Conservation (phyloP, 2,329 filamentous ascomycete species). For the Penicillium sp. region DNA sequence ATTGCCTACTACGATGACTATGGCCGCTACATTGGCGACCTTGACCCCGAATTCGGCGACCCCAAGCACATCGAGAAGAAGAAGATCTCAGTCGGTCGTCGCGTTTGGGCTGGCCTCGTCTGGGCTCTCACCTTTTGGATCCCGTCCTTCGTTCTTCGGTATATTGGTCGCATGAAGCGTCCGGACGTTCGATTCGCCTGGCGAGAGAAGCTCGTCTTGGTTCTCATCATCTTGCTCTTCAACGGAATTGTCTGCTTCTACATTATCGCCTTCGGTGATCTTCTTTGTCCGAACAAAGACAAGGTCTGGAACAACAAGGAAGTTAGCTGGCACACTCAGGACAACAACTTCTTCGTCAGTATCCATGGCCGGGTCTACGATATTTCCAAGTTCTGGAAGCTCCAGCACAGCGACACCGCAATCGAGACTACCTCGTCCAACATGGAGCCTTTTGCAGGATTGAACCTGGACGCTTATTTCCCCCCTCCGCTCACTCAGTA, state of each 20-base stretch:
- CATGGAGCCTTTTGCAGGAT: constrained; percentile 81
- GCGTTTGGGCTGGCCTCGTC: constrained; percentile 79
- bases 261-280: constrained; percentile 82
- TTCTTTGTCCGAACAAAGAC: constrained; percentile 89
- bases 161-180: constrained; percentile 91
- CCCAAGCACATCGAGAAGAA: constrained; percentile 77
- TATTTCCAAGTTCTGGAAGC: constrained; percentile 83
- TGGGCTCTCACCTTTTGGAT: constrained; percentile 95
- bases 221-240: constrained; percentile 78
- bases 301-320: constrained; percentile 82
- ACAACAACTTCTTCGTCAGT: constrained; percentile 83
- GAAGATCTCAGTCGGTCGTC: constrained; percentile 67
- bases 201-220: constrained; percentile 90
- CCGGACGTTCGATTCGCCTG: constrained; percentile 97
- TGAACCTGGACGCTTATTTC: constrained; percentile 85
- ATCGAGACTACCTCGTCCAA: constrained; percentile 63
- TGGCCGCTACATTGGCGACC: constrained; percentile 69
- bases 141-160: constrained; percentile 81
- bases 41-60: constrained; percentile 80
- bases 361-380: constrained; percentile 91
- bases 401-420: constrained; percentile 77
- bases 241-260: constrained; percentile 88
- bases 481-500: constrained; percentile 74
- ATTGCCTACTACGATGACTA: constrained; percentile 73
- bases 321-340: constrained; percentile 72